A percentile compares a stretch with the other conserved stretches of the same genome.
phyloP scores from a whole-genome alignment of 2,329 filamentous ascomycete genomes.

The Trichoderma breve region DNA sequence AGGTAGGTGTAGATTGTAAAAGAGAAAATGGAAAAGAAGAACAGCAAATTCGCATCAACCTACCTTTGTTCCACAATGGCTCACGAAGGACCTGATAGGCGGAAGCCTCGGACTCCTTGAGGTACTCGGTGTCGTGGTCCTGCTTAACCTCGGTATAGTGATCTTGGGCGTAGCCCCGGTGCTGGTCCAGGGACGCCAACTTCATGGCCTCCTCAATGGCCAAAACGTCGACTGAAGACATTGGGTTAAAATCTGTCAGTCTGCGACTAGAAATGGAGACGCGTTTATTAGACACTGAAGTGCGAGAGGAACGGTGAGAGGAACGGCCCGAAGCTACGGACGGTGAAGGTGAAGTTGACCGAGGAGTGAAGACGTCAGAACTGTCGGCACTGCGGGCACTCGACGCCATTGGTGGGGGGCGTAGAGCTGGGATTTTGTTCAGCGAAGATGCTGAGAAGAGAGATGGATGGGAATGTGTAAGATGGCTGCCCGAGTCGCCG shows the following conservation, averaged over 20 bases:
- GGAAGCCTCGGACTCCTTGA: slow-evolving; percentile 49
- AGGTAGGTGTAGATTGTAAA: background rate
- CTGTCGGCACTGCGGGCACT: slow-evolving; percentile 40
- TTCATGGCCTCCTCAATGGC: slow-evolving; percentile 61
- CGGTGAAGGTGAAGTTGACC: slow-evolving; percentile 51
- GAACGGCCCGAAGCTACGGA: slow-evolving; percentile 48
- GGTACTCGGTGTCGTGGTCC: slow-evolving; percentile 51
- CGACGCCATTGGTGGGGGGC: slow-evolving; percentile 21
- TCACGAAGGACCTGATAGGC: slow-evolving; percentile 62
- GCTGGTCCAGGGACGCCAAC: slow-evolving; percentile 57
- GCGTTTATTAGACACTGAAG: slow-evolving; percentile 52
- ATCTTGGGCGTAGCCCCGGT: slow-evolving; percentile 59
- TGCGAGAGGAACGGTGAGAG: slow-evolving; percentile 50
- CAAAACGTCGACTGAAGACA: slow-evolving; percentile 55
- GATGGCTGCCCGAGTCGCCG: background rate
- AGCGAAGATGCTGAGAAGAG: slow-evolving; percentile 19
- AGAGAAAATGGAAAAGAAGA: background rate
- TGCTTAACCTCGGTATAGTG: slow-evolving; percentile 57
- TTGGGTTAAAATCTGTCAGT: slow-evolving; percentile 53
- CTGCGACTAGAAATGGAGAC: slow-evolving; percentile 51
- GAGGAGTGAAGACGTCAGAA: slow-evolving; percentile 54
- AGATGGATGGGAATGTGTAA: slow-evolving; percentile 24
- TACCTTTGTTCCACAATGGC: slow-evolving; percentile 66
- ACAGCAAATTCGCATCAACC: background rate
- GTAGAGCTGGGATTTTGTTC: slow-evolving; percentile 29